A percentile compares a stretch with the other conserved stretches of the same genome.
These are phyloP conservation scores for Didymella segeticola DNA, from an alignment of 2,329 filamentous ascomycete species.

Conservation along the genomic window DNA sequence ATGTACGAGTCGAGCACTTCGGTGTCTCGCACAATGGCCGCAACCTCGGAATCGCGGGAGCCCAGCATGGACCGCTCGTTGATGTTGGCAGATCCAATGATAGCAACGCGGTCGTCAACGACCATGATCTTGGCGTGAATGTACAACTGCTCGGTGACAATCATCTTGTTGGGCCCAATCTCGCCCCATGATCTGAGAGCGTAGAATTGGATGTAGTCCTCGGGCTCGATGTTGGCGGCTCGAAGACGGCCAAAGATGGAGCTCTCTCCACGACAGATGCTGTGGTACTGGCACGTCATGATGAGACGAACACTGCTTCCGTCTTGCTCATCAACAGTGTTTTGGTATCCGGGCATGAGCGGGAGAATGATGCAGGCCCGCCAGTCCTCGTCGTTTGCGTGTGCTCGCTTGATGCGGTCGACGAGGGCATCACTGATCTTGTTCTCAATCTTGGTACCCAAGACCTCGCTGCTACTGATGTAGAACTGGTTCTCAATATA, in stretches of 20 bases:
- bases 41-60: conserved; percentile 88
- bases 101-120: conserved; percentile 88
- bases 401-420: conserved; percentile 84
- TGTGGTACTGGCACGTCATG: conserved; percentile 95
- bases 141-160: conserved; percentile 96
- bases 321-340: conserved; percentile 91
- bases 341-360: conserved; percentile 98
- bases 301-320: conserved; percentile 94
- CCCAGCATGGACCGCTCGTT: conserved; percentile 97
- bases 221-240: conserved; percentile 82
- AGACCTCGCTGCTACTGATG: conserved; percentile 88
- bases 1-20: conserved; percentile 93
- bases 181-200: conserved; percentile 90
- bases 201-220: conserved; percentile 96
- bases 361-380: conserved; percentile 88
- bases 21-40: conserved; percentile 87
- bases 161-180: conserved; percentile 79
- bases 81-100: conserved; percentile 98
- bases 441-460: conserved; percentile 88
- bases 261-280: conserved; percentile 89
- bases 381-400: conserved; percentile 87
- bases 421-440: conserved; percentile 94
- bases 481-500: conserved; percentile 99
- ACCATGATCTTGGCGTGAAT: conserved; percentile 98
- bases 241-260: conserved; percentile 90